Conservation (phyloP, 306 rosid species). For the Oxytropis ochrocephala region DNA sequence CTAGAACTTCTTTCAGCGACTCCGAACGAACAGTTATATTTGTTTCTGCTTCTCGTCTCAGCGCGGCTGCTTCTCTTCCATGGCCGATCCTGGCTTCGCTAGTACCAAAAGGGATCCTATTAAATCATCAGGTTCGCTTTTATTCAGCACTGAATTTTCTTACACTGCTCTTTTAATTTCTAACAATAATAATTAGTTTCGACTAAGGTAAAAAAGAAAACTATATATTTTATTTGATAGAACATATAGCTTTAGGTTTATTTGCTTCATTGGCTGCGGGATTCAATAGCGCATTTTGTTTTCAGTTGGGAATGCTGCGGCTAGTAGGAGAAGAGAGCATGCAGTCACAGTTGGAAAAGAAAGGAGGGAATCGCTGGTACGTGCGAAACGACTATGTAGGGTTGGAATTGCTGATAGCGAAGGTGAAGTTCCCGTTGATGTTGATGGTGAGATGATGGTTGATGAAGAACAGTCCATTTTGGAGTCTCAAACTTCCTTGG, state of each 20-base stretch:
- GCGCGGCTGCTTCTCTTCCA: constrained; percentile 13
- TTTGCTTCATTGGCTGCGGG: neutral
- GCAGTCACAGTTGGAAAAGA: constrained; percentile 76
- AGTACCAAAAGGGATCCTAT: constrained; percentile 61
- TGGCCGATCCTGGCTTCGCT: constrained; percentile 59
- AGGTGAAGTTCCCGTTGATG: constrained; percentile 29
- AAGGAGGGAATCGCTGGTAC: constrained; percentile 71
- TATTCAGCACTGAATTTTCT: neutral
- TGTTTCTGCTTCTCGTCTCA: neutral
- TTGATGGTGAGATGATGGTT: constrained; percentile 48
- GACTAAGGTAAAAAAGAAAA: neutral
- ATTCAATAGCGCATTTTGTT: constrained; percentile 20
- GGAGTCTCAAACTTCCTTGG: constrained; percentile 72
- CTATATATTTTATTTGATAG: neutral
- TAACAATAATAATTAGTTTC: neutral
- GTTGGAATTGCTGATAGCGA: constrained; percentile 41
- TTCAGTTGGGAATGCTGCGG: constrained; percentile 77
- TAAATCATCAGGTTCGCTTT: constrained; percentile 61
- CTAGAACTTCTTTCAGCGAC: neutral
- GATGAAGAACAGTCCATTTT: constrained; percentile 73
- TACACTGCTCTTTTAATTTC: neutral
- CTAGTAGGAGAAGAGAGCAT: constrained; percentile 56
- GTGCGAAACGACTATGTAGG: constrained; percentile 82
- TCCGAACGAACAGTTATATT: neutral
- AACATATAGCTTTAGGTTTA: neutral